These are phyloP conservation scores for Rhododendron ovatum DNA, from an alignment of 148 eudicot species.

Conservation along the genomic window DNA sequence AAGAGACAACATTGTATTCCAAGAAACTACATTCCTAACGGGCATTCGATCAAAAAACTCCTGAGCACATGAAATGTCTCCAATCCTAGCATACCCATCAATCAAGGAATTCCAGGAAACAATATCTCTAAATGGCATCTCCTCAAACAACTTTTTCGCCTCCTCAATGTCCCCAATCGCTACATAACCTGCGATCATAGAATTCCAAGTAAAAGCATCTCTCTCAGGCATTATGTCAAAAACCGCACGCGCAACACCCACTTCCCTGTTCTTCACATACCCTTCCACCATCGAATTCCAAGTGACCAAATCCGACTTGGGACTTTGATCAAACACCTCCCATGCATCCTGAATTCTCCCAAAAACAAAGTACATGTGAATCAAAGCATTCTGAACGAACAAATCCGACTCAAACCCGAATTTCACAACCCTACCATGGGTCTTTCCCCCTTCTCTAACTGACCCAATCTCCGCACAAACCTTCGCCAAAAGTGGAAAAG, in stretches of 20 bases:
- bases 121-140: conserved; percentile 39
- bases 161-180: conserved; percentile 34
- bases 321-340: conserved; percentile 41
- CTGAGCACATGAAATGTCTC: conserved; percentile 41
- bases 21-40: conserved; percentile 37
- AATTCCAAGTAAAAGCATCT: conserved; percentile 47
- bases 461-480: conserved; percentile 20
- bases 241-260: conserved; percentile 27
- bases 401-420: conserved; percentile 49
- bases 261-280: conserved; percentile 45
- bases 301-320: conserved; percentile 42
- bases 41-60: conserved; percentile 49
- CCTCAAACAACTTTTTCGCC: conserved; percentile 34
- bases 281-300: conserved; percentile 64
- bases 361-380: conserved; percentile 35
- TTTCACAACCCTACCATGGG: conserved; percentile 23
- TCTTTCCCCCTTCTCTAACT: conserved; percentile 21
- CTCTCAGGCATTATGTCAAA: conserved; percentile 49
- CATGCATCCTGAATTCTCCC: conserved; percentile 37
- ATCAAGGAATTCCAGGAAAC: conserved; percentile 62
- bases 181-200: conserved; percentile 44
- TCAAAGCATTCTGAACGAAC: conserved; percentile 47
- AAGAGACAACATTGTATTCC: conserved; percentile 53
- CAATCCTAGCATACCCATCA: conserved; percentile 49
- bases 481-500: conserved; percentile 25